Base-by-base conservation (phyloP, 2,329 filamentous ascomycete species). In the Penicillium expansum region DNA sequence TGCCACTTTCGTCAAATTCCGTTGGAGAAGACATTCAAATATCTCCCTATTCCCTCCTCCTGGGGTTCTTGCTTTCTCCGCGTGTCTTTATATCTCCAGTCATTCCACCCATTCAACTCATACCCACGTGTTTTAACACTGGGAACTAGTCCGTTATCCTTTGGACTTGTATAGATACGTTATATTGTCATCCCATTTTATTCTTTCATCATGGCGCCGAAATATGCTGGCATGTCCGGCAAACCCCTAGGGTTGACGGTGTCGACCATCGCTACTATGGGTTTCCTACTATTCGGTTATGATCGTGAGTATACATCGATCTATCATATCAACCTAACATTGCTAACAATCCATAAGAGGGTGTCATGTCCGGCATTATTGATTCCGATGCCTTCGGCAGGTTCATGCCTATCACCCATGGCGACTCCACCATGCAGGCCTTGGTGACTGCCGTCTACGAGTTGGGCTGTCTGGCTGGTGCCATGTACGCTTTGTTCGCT, bases 231-330 rank as follows among this genome's bases (percentile, higher is more conserved):
- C 71, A 76, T 87, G 58, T 81, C 80, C 35, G 86, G 86, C 69
- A 79, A 76, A 62, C 76, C 74, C 37, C 77, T 88, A 52, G 83
- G 81, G 18, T 64, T 86, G 59, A 75, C 80, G 38, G 79, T 88
- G 45, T 86, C 86, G 1, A 79, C 81, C n/a, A 80, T 88, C 27
- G 84, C 85, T 4, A 87, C 85, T 0, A 85, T 83, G 48, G 85
- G 83, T 22, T 86, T 86, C 74, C 69, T 86, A 29, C 77, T 84
- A n/a, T 84, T 83, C 58, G 82, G 82, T 55, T 84, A 84, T 66
- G 82, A 84, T 57, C 82, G 75, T 79, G 65, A 62, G 74, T 69
- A 13, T 27, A 38, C 14, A 42, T 52, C 43, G 11, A 41, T 56
- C 11, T 8, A 29, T 44, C 2, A 29, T 6, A 29, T 18, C 9